These are phyloP conservation scores for Erodium moschatum DNA, from an alignment of 441 rosid genomes.

Conservation along the genomic window DNA sequence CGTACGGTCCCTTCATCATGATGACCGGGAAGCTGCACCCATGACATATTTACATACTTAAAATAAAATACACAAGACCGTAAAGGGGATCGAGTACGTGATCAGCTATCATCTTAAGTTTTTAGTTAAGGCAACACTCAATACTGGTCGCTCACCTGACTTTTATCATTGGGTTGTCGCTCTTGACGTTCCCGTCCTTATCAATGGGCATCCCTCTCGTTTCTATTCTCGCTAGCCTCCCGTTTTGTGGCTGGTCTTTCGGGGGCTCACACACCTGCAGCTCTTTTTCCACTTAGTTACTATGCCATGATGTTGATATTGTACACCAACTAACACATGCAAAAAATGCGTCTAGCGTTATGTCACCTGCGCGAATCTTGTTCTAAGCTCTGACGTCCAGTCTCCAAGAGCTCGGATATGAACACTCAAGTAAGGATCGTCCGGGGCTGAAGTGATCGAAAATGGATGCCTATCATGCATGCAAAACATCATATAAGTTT, in stretches of 20 bases:
- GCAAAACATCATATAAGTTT: too few species aligned
- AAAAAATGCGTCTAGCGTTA: too few species aligned
- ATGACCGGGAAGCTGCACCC: conserved; percentile 53
- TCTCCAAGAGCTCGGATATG: conserved; percentile 87
- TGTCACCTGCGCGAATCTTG: conserved; percentile 49
- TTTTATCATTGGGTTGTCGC: conserved; percentile 27
- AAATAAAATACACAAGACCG: not conserved
- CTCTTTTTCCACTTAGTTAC: not conserved
- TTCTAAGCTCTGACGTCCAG: conserved; percentile 73
- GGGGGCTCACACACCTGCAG: conserved; percentile 63
- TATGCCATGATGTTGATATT: not conserved
- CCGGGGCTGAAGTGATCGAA: conserved; percentile 90
- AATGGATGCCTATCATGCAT: conserved; percentile 64
- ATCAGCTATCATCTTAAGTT: not conserved
- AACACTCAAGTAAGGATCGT: conserved; percentile 70
- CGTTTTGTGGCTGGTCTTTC: conserved; percentile 25
- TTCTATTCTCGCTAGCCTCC: conserved; percentile 53
- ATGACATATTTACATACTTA: not conserved
- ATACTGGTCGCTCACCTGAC: conserved; percentile 24
- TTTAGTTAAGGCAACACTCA: not conserved
- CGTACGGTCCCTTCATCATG: conserved; percentile 73
- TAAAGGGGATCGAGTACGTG: too few species aligned
- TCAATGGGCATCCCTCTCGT: conserved; percentile 40
- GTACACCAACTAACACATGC: too few species aligned
- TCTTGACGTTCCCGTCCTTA: not conserved